phyloP scores from a whole-genome alignment of 2,329 filamentous ascomycete genomes.

The Microdochium bolleyi region DNA sequence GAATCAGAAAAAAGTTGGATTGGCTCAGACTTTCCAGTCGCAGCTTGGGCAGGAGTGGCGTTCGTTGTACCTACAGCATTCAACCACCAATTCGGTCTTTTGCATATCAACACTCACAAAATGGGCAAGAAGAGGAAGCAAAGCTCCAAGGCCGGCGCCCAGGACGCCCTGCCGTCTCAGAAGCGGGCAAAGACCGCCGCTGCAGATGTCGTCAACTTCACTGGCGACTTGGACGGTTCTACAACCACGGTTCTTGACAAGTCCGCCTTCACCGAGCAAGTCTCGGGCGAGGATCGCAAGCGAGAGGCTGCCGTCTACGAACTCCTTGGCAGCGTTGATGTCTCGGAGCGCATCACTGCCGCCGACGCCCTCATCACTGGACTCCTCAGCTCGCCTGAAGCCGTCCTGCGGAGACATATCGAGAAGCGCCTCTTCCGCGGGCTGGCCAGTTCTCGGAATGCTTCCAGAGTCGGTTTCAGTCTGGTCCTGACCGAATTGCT shows the following conservation, averaged over 20 bases:
- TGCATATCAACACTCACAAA: neutral
- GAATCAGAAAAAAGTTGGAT: slow-evolving; percentile 1
- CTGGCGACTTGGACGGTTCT: slow-evolving; percentile 7
- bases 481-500: slow-evolving; percentile 79
- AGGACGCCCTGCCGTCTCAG: slow-evolving; percentile 19
- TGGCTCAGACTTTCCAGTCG: neutral
- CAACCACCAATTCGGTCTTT: neutral
- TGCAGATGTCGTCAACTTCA: slow-evolving; percentile 7
- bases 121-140: slow-evolving; percentile 30
- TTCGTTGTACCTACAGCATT: neutral
- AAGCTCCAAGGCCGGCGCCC: slow-evolving; percentile 1
- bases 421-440: slow-evolving; percentile 72
- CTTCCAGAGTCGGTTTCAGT: slow-evolving; percentile 81
- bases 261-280: slow-evolving; percentile 42
- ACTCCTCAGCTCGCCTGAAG: slow-evolving; percentile 44
- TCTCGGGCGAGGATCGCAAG: slow-evolving; percentile 43
- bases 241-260: slow-evolving; percentile 21
- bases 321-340: slow-evolving; percentile 51
- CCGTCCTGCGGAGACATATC: slow-evolving; percentile 48
- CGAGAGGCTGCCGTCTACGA: slow-evolving; percentile 54
- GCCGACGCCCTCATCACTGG: slow-evolving; percentile 51
- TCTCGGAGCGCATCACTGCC: slow-evolving; percentile 45
- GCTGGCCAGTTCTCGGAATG: slow-evolving; percentile 83
- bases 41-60: neutral
- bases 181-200: slow-evolving; percentile 27